These are phyloP conservation scores for Lasiodiplodia theobromae DNA, from an alignment of 2,329 filamentous ascomycete species.

Conservation along the genomic window DNA sequence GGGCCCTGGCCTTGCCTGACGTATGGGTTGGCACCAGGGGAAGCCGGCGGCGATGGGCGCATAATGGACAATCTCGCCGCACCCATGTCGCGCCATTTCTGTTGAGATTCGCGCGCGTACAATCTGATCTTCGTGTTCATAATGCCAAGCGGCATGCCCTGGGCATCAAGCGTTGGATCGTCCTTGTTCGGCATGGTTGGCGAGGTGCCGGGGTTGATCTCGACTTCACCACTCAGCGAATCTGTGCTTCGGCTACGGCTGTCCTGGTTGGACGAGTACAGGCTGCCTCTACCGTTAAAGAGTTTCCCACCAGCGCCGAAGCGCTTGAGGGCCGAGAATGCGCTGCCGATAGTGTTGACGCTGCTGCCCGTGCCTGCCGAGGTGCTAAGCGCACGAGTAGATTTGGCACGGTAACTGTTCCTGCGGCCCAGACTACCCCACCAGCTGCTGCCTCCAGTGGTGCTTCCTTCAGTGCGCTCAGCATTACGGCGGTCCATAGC, in stretches of 20 bases:
- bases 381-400: constrained; percentile 61
- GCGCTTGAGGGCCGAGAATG: constrained; percentile 78
- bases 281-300: constrained; percentile 61
- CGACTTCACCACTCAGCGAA: constrained; percentile 32
- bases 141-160: constrained; percentile 65
- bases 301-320: constrained; percentile 69
- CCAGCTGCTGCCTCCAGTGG: constrained; percentile 58
- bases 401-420: constrained; percentile 61
- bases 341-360: constrained; percentile 77
- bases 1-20: constrained; percentile 40
- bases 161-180: constrained; percentile 36
- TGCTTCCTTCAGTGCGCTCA: constrained; percentile 50
- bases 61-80: constrained; percentile 84
- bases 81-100: constrained; percentile 92
- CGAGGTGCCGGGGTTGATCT: constrained; percentile 41
- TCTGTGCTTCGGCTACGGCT: constrained; percentile 38
- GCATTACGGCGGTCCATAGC: constrained; percentile 60
- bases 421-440: constrained; percentile 57
- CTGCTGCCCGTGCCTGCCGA: constrained; percentile 76
- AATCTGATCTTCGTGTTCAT: constrained; percentile 86
- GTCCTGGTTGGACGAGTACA: constrained; percentile 51
- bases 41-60: constrained; percentile 57
- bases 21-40: constrained; percentile 41
- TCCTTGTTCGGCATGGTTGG: background rate
- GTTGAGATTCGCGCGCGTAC: constrained; percentile 75